A percentile compares a stretch with the other conserved stretches of the same genome.
Evolutionary conservation across 495 filamentous ascomycete species (phyloP).

Genomic region (Bacidia gigantensis): DNA sequence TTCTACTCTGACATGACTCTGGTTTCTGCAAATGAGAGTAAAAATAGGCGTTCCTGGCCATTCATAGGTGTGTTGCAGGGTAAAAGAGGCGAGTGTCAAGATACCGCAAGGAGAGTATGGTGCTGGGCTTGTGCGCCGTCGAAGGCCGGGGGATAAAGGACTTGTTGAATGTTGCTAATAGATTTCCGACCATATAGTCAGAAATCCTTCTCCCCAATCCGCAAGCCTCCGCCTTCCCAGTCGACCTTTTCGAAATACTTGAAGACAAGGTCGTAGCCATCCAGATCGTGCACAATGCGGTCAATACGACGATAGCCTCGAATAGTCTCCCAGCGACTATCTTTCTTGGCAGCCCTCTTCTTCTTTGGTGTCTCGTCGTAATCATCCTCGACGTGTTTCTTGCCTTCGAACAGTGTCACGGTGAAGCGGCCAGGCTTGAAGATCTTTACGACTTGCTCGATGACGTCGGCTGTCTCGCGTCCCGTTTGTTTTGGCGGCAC

Average conservation of each 20-base stretch:
- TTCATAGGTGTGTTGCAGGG: too few relatives aligned
- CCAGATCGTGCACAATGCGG: slow-evolving; percentile 91
- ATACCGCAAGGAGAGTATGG: too few relatives aligned
- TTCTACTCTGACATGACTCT: too few relatives aligned
- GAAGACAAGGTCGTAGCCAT: slow-evolving; percentile 96
- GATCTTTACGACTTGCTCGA: slow-evolving; percentile 87
- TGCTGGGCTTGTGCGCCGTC: too few relatives aligned
- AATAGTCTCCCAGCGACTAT: slow-evolving; percentile 64
- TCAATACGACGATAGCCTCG: slow-evolving; percentile 83
- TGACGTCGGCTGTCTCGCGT: slow-evolving; percentile 74
- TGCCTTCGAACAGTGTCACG: slow-evolving; percentile 92
- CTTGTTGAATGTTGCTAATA: too few relatives aligned
- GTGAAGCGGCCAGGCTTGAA: slow-evolving; percentile 95
- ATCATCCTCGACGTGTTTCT: slow-evolving; percentile 36
- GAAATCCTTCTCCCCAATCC: slow-evolving; percentile 50
- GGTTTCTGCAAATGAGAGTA: too few relatives aligned
- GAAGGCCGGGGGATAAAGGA: too few relatives aligned
- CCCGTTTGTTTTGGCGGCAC: slow-evolving; percentile 84
- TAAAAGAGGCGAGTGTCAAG: too few relatives aligned
- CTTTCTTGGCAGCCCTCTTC: slow-evolving; percentile 35
- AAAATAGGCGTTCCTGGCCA: too few relatives aligned
- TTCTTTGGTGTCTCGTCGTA: slow-evolving; percentile 31
- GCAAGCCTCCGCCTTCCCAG: slow-evolving; percentile 67
- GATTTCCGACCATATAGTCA: slow-evolving; percentile 15
- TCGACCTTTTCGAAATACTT: slow-evolving; percentile 88